Evolutionary conservation across 1,284 basidiomycete genomes (phyloP), one percentile per base, ranked within the genome.

Genomic region (Mycena citricolor): DNA sequence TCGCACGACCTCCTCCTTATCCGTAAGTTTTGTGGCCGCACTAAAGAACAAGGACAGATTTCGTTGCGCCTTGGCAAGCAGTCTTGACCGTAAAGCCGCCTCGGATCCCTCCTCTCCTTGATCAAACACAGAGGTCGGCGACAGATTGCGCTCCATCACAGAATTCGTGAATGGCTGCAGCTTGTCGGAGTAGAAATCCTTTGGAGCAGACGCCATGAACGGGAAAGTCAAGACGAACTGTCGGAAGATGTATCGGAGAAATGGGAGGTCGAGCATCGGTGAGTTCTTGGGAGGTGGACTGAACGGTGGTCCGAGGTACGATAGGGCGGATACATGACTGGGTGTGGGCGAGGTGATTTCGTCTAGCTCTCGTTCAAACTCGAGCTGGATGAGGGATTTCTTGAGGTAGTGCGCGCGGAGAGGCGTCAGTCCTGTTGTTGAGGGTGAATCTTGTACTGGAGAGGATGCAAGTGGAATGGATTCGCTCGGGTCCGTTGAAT

Each of bases 371-470:
- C 72, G 70, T 52, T 73, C 67, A 53, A 95, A 83, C 63, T 97
- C 85, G 32, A 97, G 81, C 54, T 87, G 81, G 33, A 98, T 79
- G 42, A 97, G 82, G n/a, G 87, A 78, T 66, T 95, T 94, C 71
- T 97, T 97, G 61, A 97, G 86, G 65, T 97, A 97, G 61, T 97
- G 94, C 1, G 92, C 91, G 29, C 92, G 83, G 22, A 94, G 68
- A 4, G 94, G 89, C 1, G 90, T 90, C 35, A 95, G 74, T 39
- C 65, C 66, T 26, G 29, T 23, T n/a, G 36, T 32, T 31, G 10
- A 33, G 2, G 31, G 16, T 1, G 47, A 13, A 22, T 48, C 47
- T n/a, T 40, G 20, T 45, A 38, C 22, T 14, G 49, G 49, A 19
- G 51, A 39, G 12, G 21, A 10, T 25, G 16, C 21, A 4, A n/a